Evolutionary conservation across 768 basidiomycete species (phyloP).

Genomic region (Lanmaoa pseudosensibilis): DNA sequence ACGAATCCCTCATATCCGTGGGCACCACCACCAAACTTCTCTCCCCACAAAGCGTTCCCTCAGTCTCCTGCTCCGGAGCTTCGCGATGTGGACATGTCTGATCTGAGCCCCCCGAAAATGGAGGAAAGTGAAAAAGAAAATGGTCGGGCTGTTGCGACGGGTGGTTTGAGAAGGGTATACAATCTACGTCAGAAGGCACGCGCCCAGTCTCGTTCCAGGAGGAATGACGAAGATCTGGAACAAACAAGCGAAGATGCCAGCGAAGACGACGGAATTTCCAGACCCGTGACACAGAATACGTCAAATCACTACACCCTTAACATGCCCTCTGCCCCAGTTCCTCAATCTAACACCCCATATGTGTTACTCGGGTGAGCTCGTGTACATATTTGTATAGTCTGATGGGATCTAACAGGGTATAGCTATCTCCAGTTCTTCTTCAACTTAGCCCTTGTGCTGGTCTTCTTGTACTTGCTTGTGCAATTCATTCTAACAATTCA

Average conservation of each 20-base stretch:
- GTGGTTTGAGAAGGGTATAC: conserved; percentile 65
- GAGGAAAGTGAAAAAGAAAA: conserved; percentile 43
- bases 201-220: conserved; percentile 28
- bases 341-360: conserved; percentile 71
- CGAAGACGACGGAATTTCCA: conserved; percentile 45
- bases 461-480: conserved; percentile 82
- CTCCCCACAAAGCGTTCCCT: conserved; percentile 60
- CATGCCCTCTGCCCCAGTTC: conserved; percentile 59
- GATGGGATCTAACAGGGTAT: conserved; percentile 16
- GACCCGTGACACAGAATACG: conserved; percentile 51
- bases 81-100: conserved; percentile 75
- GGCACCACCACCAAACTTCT: conserved; percentile 63
- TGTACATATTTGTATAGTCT: conserved; percentile 6
- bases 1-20: conserved; percentile 52
- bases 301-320: conserved; percentile 85
- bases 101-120: conserved; percentile 58
- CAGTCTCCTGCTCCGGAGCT: conserved; percentile 45
- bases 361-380: conserved; percentile 75
- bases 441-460: conserved; percentile 78
- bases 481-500: conserved; percentile 90
- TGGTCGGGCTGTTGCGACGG: conserved; percentile 56
- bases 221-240: conserved; percentile 29
- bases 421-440: conserved; percentile 96
- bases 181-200: conserved; percentile 56
- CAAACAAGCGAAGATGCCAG: conserved; percentile 47